A percentile compares a stretch with the other conserved stretches of the same genome.
Evolutionary conservation across 140 eudicot genomes (phyloP).

Genomic region (Bidens hawaiensis): DNA sequence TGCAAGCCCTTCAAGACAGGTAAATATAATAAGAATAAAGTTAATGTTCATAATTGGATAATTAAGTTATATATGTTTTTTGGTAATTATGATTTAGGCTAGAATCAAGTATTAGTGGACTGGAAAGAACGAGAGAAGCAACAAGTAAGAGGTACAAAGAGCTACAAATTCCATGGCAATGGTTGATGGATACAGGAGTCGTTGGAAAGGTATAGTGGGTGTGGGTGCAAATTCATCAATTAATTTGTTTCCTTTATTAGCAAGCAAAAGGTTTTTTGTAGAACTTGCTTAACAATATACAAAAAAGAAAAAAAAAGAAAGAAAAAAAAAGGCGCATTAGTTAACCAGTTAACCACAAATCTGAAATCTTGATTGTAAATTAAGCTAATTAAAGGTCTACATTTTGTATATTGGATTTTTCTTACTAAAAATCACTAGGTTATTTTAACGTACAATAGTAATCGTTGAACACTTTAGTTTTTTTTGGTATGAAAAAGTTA

Average conservation of each 20-base stretch:
- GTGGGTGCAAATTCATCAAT: constrained; percentile 9
- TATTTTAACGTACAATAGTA: no score
- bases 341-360: no score
- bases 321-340: constrained; percentile 8
- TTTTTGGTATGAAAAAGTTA: no score
- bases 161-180: constrained; percentile 74
- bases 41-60: no score
- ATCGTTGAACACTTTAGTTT: no score
- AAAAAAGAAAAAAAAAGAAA: no score
- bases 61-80: neutral
- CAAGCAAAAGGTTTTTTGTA: constrained; percentile 12
- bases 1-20: constrained; percentile 87
- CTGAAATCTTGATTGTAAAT: constrained; percentile 12
- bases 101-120: constrained; percentile 51
- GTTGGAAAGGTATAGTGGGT: constrained; percentile 84
- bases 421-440: no score
- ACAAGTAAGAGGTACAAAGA: constrained; percentile 66
- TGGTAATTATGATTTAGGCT: neutral
- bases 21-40: no score
- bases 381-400: constrained; percentile 1
- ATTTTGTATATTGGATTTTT: no score
- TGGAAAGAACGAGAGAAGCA: constrained; percentile 69
- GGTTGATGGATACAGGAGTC: constrained; percentile 75
- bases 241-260: constrained; percentile 12
- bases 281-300: neutral